These are phyloP conservation scores for Neopestalotiopsis sp. DNA, from an alignment of 2,329 filamentous ascomycete species.

Conservation along the genomic window DNA sequence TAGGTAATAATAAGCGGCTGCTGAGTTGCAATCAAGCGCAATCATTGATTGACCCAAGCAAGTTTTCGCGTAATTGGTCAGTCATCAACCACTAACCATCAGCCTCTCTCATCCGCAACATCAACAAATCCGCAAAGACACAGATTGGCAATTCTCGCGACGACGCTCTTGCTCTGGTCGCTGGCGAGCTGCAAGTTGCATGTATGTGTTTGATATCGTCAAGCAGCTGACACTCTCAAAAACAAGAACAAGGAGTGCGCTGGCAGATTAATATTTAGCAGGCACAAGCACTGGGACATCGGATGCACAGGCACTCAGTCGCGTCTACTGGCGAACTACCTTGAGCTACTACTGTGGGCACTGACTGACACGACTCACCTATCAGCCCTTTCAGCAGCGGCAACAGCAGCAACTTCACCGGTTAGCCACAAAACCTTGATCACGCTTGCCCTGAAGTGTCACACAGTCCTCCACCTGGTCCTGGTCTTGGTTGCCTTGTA, in stretches of 20 bases:
- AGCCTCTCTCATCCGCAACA: not conserved
- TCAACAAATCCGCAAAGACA: not conserved
- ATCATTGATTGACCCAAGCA: not conserved
- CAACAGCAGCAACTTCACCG: slow-evolving; percentile 10
- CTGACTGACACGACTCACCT: not conserved
- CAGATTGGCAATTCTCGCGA: not conserved
- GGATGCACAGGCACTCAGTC: not conserved
- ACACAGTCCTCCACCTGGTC: not conserved
- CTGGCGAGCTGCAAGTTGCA: not conserved
- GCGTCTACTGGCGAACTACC: not conserved
- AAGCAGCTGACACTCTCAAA: not conserved
- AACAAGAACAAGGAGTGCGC: too few species aligned
- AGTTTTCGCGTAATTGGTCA: not conserved
- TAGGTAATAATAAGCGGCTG: not conserved
- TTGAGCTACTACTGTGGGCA: not conserved
- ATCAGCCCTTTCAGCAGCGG: not conserved
- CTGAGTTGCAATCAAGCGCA: not conserved
- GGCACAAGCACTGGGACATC: not conserved
- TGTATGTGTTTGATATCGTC: not conserved
- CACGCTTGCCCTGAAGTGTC: not conserved
- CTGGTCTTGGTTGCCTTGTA: not conserved
- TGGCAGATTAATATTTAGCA: not conserved
- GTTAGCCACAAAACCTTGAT: not conserved
- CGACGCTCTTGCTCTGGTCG: not conserved
- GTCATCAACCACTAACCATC: not conserved